These are phyloP conservation scores for Metarhizium album DNA, from an alignment of 2,329 filamentous ascomycete species.

Conservation along the genomic window DNA sequence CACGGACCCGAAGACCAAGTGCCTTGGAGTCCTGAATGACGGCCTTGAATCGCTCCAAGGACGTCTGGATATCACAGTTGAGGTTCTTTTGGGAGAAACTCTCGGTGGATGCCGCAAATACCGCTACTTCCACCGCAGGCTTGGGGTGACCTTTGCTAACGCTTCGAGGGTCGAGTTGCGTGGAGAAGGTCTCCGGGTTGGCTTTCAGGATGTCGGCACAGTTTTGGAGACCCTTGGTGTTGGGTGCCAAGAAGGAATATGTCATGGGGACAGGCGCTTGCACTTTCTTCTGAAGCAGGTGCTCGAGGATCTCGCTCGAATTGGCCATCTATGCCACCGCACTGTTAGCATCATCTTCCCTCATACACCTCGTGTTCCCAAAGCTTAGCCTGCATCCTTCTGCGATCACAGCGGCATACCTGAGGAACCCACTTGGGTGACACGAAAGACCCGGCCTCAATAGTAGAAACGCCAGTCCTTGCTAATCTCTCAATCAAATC, in stretches of 20 bases:
- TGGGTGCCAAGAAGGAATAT: conserved; percentile 75
- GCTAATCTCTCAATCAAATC: conserved; percentile 62
- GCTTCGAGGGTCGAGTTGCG: conserved; percentile 34
- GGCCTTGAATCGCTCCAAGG: conserved; percentile 56
- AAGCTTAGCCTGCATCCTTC: background rate
- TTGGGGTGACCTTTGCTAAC: conserved; percentile 28
- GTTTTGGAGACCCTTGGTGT: conserved; percentile 59
- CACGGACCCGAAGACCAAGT: conserved; percentile 57
- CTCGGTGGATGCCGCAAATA: conserved; percentile 76
- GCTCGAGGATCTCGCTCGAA: conserved; percentile 62
- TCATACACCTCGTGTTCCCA: too few relatives aligned
- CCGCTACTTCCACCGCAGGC: conserved; percentile 57
- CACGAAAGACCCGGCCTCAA: conserved; percentile 77
- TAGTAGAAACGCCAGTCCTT: conserved; percentile 56
- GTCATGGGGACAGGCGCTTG: conserved; percentile 46
- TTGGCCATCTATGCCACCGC: conserved; percentile 55
- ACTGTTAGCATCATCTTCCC: background rate
- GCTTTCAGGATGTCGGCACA: conserved; percentile 43
- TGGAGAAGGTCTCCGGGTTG: conserved; percentile 38
- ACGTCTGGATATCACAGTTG: conserved; percentile 68
- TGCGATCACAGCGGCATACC: conserved; percentile 28
- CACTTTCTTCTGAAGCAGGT: conserved; percentile 50
- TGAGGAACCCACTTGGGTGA: conserved; percentile 79
- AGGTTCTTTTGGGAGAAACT: conserved; percentile 72
- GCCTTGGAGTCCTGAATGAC: conserved; percentile 60